Evolutionary conservation across 2,329 filamentous ascomycete genomes (phyloP).

Genomic region (Clonostachys rosea): DNA sequence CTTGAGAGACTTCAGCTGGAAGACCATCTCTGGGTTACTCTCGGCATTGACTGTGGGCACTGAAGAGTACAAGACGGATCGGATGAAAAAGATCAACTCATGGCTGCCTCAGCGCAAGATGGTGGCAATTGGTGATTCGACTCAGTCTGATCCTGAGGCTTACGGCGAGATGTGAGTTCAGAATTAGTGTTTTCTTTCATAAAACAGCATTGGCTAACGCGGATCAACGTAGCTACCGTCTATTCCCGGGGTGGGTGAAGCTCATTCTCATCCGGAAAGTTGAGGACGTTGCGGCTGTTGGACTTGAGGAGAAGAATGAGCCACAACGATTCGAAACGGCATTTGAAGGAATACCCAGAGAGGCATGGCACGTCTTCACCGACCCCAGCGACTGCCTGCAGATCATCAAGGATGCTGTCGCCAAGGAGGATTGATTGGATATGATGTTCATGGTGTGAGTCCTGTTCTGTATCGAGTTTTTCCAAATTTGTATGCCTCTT

Average conservation of each 20-base stretch:
- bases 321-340: conserved; percentile 75
- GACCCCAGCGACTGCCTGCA: conserved; percentile 60
- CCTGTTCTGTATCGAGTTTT: too few relatives aligned
- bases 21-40: conserved; percentile 76
- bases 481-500: too few relatives aligned
- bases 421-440: neutral
- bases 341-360: conserved; percentile 67
- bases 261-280: conserved; percentile 85
- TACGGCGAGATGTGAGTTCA: conserved; percentile 71
- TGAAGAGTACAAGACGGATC: conserved; percentile 78
- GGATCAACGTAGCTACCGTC: conserved; percentile 42
- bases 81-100: conserved; percentile 70
- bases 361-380: conserved; percentile 79
- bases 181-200: neutral
- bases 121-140: conserved; percentile 85
- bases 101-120: conserved; percentile 79
- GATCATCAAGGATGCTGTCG: conserved; percentile 18
- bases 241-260: conserved; percentile 71
- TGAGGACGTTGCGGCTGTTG: conserved; percentile 62
- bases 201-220: neutral
- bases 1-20: conserved; percentile 80
- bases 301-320: conserved; percentile 71
- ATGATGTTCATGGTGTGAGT: too few relatives aligned
- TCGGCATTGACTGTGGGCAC: conserved; percentile 76
- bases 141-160: conserved; percentile 84